Conservation (phyloP, 169 alveolate species). For the Cryptosporidium muris region DNA sequence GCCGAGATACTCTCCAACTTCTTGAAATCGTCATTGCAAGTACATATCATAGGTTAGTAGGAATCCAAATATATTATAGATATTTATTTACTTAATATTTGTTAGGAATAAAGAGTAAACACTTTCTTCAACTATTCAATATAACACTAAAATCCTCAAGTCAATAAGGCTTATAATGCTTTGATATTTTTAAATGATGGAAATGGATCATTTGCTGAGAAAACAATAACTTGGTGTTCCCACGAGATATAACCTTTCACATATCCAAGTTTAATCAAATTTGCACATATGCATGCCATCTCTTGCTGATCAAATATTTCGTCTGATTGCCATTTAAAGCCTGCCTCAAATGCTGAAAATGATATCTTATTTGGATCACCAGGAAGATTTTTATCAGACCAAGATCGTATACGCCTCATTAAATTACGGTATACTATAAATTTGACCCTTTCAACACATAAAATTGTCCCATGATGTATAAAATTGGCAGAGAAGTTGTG, state of each 20-base stretch:
- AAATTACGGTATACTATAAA: slow-evolving; percentile 82
- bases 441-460: slow-evolving; percentile 83
- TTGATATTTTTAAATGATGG: slow-evolving; percentile 70
- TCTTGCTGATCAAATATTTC: slow-evolving; percentile 72
- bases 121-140: no score
- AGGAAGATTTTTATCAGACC: slow-evolving; percentile 26
- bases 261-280: slow-evolving; percentile 81
- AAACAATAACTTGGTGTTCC: slow-evolving; percentile 82
- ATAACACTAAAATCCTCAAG: background rate
- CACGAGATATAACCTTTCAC: slow-evolving; percentile 86
- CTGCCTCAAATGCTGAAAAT: slow-evolving; percentile 59
- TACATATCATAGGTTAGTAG: no score
- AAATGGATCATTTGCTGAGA: slow-evolving; percentile 83
- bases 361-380: slow-evolving; percentile 59
- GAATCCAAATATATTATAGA: no score
- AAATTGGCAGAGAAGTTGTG: slow-evolving; percentile 72
- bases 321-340: slow-evolving; percentile 71
- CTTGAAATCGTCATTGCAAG: no score
- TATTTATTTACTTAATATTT: no score
- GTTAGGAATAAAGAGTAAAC: no score
- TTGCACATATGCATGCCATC: slow-evolving; percentile 86
- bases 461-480: slow-evolving; percentile 82
- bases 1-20: no score
- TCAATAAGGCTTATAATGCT: background rate
- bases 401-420: slow-evolving; percentile 76